Evolutionary conservation across 1,139 yeast genomes (phyloP).

Genomic region (Sugiyamaella japonica): DNA sequence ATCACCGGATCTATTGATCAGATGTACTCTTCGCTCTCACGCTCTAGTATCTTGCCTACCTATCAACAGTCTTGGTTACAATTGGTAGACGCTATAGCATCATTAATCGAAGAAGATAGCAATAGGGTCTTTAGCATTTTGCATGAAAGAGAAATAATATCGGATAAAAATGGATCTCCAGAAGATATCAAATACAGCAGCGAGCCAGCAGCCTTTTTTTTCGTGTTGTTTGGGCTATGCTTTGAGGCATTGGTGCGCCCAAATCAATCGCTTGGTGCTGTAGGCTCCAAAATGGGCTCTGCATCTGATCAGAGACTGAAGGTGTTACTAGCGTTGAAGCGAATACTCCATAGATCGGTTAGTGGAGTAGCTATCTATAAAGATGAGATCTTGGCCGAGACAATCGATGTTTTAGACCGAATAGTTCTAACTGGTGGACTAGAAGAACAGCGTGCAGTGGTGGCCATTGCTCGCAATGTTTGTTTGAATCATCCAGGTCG

Average conservation of each 20-base stretch:
- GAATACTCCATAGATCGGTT: slow-evolving; percentile 57
- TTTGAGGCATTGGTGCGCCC: slow-evolving; percentile 65
- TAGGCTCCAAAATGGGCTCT: slow-evolving; percentile 19
- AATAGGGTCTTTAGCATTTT: slow-evolving; percentile 47
- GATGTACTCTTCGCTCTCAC: slow-evolving; percentile 38
- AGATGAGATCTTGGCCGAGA: slow-evolving; percentile 72
- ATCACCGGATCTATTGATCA: slow-evolving; percentile 37
- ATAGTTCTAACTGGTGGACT: slow-evolving; percentile 60
- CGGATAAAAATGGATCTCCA: slow-evolving; percentile 21
- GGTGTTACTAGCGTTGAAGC: slow-evolving; percentile 55
- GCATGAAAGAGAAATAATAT: slow-evolving; percentile 39
- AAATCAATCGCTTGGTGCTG: slow-evolving; percentile 27
- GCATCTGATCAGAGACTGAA: slow-evolving; percentile 39
- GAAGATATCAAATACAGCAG: slow-evolving; percentile 42
- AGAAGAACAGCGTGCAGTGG: slow-evolving; percentile 53
- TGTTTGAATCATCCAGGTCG: slow-evolving; percentile 40
- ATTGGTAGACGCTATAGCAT: slow-evolving; percentile 73
- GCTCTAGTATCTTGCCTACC: slow-evolving; percentile 44
- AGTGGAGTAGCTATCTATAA: slow-evolving; percentile 63
- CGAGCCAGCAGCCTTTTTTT: slow-evolving; percentile 73
- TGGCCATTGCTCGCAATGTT: slow-evolving; percentile 58
- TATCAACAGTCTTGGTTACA: slow-evolving; percentile 77
- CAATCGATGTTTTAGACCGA: slow-evolving; percentile 74
- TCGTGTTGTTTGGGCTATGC: slow-evolving; percentile 81
- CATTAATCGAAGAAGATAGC: slow-evolving; percentile 57